Conservation (phyloP, 116 monocot genomes). For the Iris pallida region DNA sequence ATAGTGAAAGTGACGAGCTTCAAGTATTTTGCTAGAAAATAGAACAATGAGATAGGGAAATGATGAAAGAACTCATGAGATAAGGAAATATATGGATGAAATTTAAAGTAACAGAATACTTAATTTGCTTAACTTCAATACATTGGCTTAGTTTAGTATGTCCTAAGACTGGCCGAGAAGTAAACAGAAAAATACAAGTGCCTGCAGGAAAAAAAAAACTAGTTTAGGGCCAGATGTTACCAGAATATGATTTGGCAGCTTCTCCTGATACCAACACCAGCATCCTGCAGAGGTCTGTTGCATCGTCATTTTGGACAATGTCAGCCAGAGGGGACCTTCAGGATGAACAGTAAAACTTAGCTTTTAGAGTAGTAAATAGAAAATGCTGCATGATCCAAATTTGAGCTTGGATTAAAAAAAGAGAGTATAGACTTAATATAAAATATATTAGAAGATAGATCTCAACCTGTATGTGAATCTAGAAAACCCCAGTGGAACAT, state of each 20-base stretch:
- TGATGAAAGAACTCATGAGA: no score
- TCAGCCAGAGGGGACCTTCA: constrained; percentile 53
- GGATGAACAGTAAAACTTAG: not conserved
- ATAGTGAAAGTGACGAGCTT: no score
- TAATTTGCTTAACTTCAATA: no score
- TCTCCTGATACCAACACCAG: constrained; percentile 45
- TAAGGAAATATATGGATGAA: no score
- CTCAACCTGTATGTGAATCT: constrained; percentile 31
- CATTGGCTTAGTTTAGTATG: no score
- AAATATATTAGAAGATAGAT: constrained; percentile 2
- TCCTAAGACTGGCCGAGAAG: no score
- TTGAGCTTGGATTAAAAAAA: not conserved
- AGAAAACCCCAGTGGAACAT: constrained; percentile 13
- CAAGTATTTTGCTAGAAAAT: no score
- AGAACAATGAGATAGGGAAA: no score
- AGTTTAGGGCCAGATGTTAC: constrained; percentile 6
- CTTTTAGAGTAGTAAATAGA: not conserved
- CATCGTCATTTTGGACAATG: constrained; percentile 38
- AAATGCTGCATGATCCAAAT: not conserved
- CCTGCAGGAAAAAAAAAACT: no score
- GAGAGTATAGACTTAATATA: not conserved
- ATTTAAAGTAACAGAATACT: no score
- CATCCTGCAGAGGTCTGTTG: constrained; percentile 49
- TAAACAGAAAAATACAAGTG: no score
- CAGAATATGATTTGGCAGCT: constrained; percentile 27